Base-by-base conservation (phyloP, 148 eudicot genomes). In the Salicornia ramosissima region DNA sequence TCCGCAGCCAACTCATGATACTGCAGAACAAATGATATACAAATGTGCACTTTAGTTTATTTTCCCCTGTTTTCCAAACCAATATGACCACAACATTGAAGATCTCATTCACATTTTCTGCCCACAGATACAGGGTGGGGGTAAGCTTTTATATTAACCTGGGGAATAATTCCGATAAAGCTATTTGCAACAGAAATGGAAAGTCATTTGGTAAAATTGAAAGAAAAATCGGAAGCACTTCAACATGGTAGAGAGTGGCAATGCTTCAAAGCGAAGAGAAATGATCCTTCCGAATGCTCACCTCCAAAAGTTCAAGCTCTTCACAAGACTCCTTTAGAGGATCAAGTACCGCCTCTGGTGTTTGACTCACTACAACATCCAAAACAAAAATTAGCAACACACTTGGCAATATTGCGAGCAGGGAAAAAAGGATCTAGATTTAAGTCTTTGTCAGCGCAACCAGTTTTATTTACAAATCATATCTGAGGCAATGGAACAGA, bases 1-100 rank as follows among this genome's bases (percentile, higher is more conserved):
- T 94, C 99, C 0, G 89, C 85, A 0, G 88, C 97, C 82, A 94
- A 76, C 77, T 91, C 96, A 64, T 89, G 96, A 81, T 89, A 87
- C 99, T 94, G 73, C 72, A 78, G n/a, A 42, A 62, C 50, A 46
- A 39, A 36, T 34, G 21, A 46, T 33, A 29, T 26, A 67, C 64
- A 28, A 28, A 59, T 28, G 15, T 25, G 50, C 70, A 65, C 54
- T 18, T 19, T 15, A 33, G 50, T 56, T 46, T 29, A 3, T 34
- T 63, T 21, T 16, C 47, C 5, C 3, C 14, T 43, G 22, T 21
- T 21, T 21, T 68, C 18, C 72, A 19, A 74, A 55, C 31, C 28
- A 54, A 36, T 49, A 56, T 25, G 51, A 55, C 22, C n/a, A 3
- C 25, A 56, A 45, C 30, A 26, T 26, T 26, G 24, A 26, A 8